Evolutionary conservation across 192 early-diverging fungal genomes (phyloP).

Genomic region (Mortierella alpina): DNA sequence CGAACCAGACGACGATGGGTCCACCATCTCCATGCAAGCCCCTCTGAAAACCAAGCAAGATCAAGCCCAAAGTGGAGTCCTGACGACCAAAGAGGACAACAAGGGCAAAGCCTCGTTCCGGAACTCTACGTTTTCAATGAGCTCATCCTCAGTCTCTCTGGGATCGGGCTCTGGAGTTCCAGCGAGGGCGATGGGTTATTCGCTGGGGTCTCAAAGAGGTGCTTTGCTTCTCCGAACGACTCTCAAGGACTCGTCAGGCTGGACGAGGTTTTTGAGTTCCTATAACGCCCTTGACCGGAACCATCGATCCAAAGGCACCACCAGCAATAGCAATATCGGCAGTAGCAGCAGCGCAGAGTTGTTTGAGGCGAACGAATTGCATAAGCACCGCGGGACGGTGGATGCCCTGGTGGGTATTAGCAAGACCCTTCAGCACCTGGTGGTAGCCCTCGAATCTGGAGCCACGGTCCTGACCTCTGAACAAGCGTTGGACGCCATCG

Average conservation of each 20-base stretch:
- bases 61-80: too few species aligned
- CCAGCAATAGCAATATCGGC: not conserved
- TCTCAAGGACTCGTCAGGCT: not conserved
- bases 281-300: not conserved
- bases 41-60: too few species aligned
- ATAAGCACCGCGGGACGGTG: too few species aligned
- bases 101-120: too few species aligned
- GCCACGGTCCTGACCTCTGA: conserved; percentile 24
- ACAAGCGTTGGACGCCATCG: not conserved
- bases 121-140: too few species aligned
- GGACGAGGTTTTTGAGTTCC: conserved; percentile 3
- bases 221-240: too few species aligned
- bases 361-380: not conserved
- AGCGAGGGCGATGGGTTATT: too few species aligned
- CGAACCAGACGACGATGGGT: not conserved
- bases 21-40: too few species aligned
- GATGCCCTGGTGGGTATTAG: conserved; percentile 17
- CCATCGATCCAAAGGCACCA: not conserved
- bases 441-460: conserved; percentile 12
- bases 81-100: too few species aligned
- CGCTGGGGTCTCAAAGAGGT: too few species aligned
- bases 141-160: too few species aligned
- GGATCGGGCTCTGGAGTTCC: too few species aligned
- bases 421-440: conserved; percentile 37
- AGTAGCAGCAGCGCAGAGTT: not conserved